Evolutionary conservation across 345 rosid genomes (phyloP).

Genomic region (Punica granatum): DNA sequence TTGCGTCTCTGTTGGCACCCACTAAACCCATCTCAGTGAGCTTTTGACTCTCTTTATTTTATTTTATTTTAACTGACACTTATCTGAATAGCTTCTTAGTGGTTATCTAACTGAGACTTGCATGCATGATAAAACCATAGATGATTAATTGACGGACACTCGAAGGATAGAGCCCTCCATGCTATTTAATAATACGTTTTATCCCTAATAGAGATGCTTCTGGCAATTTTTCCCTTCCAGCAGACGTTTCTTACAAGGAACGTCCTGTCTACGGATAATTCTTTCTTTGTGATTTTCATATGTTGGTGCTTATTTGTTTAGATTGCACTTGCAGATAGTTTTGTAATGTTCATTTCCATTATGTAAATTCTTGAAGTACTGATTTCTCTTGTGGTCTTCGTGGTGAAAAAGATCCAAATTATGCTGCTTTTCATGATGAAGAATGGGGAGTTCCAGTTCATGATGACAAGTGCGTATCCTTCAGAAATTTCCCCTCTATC

Average conservation of each 20-base stretch:
- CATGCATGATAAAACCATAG: neutral
- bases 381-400: conserved; percentile 1
- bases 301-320: neutral
- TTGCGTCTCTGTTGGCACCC: neutral
- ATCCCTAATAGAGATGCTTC: neutral
- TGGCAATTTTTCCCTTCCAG: neutral
- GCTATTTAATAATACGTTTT: neutral
- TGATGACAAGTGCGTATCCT: conserved; percentile 61
- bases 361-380: neutral
- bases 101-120: too few relatives aligned
- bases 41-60: neutral
- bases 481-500: neutral
- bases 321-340: neutral
- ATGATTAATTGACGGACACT: neutral
- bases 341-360: neutral
- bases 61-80: too few relatives aligned
- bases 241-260: neutral
- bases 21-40: neutral
- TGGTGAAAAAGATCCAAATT: conserved; percentile 14
- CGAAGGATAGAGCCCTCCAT: neutral
- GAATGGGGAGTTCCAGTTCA: conserved; percentile 88
- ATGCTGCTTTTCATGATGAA: conserved; percentile 78
- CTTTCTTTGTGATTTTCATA: neutral
- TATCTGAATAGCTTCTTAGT: too few relatives aligned
- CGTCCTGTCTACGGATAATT: neutral